Percentiles rank a stretch among this genome's conserved stretches.
Conservation (phyloP, 1,284 basidiomycete species). For the Coriolopsis trogii region DNA sequence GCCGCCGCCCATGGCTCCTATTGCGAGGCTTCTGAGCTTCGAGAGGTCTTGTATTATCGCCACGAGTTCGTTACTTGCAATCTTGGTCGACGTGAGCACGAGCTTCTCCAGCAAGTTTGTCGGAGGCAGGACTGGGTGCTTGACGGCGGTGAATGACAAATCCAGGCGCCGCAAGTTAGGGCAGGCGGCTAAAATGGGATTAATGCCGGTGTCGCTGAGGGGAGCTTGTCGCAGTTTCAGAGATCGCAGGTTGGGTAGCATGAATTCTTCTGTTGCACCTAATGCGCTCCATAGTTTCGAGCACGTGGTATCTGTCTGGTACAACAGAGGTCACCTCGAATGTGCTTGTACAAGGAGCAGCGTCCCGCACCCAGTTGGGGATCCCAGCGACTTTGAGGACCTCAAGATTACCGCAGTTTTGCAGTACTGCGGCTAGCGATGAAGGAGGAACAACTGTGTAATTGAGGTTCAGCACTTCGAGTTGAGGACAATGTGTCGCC, state of each 20-base stretch:
- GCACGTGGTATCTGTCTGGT: constrained; percentile 59
- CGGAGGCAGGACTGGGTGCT: constrained; percentile 36
- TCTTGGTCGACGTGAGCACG: constrained; percentile 58
- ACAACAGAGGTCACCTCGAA: background rate
- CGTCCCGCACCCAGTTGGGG: constrained; percentile 53
- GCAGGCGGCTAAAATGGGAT: constrained; percentile 45
- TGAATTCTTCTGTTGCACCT: constrained; percentile 29
- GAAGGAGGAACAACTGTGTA: constrained; percentile 58
- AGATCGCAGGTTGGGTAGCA: constrained; percentile 45
- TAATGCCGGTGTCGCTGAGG: constrained; percentile 52
- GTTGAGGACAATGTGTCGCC: constrained; percentile 44
- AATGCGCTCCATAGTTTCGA: constrained; percentile 43
- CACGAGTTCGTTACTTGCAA: constrained; percentile 46
- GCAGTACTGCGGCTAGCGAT: constrained; percentile 49
- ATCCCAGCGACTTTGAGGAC: constrained; percentile 67
- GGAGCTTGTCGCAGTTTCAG: constrained; percentile 63
- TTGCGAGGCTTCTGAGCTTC: constrained; percentile 48
- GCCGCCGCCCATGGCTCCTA: constrained; percentile 63
- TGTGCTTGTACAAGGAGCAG: background rate
- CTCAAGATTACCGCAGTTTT: constrained; percentile 46
- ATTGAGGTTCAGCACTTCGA: constrained; percentile 58
- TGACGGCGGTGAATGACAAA: constrained; percentile 64
- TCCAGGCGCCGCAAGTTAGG: constrained; percentile 60
- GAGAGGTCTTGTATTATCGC: constrained; percentile 42
- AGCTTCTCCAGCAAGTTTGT: constrained; percentile 53